A percentile compares a stretch with the other conserved stretches of the same genome.
Evolutionary conservation across 75 land plant species (phyloP).

Genomic region (Cupressus sempervirens): DNA sequence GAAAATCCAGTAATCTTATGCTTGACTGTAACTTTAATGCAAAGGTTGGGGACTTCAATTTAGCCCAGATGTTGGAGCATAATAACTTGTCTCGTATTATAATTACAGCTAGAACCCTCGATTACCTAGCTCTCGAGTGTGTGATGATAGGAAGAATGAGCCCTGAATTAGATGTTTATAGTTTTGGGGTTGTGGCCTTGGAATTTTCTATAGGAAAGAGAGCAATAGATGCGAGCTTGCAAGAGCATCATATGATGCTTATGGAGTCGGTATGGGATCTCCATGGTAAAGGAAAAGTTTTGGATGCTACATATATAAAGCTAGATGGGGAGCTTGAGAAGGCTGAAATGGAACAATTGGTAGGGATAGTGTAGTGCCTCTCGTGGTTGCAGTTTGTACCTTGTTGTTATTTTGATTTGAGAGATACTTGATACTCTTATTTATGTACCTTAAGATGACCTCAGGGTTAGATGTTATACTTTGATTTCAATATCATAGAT

Average conservation of each 20-base stretch:
- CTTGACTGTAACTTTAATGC: no score
- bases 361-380: no score
- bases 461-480: no score
- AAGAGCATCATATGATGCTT: conserved; percentile 6
- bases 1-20: no score
- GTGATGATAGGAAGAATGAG: conserved; percentile 31
- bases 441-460: no score
- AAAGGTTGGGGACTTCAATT: no score
- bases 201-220: conserved; percentile 42
- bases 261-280: conserved; percentile 42
- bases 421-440: no score
- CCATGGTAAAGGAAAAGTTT: conserved; percentile 17
- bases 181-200: no score
- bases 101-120: conserved; percentile 27
- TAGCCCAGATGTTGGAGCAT: conserved; percentile 22
- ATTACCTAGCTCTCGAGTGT: conserved; percentile 49
- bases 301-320: conserved; percentile 28
- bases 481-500: no score
- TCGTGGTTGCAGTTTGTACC: no score
- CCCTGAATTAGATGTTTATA: conserved; percentile 44
- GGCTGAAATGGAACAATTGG: no score
- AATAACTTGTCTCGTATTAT: conserved; percentile 13
- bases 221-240: conserved; percentile 20
- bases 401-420: no score
- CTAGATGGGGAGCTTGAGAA: conserved; percentile 8